Evolutionary conservation across 352 stramenopile genomes (phyloP).

Genomic region (Globisporangium paroecandrum): DNA sequence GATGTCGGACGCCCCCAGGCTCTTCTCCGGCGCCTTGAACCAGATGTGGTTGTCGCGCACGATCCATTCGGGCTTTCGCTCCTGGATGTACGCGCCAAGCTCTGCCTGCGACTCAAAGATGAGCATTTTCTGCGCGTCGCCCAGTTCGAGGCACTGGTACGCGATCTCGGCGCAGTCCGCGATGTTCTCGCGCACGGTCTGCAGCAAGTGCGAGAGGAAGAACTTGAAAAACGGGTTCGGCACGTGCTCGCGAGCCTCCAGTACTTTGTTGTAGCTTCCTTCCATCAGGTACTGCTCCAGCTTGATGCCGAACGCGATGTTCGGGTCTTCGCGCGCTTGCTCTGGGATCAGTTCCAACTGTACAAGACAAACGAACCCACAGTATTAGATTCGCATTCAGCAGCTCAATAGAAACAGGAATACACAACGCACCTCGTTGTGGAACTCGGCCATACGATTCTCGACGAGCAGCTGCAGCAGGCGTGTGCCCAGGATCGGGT

Average conservation of each 20-base stretch:
- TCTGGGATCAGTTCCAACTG: constrained; percentile 86
- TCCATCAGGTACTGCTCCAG: constrained; percentile 93
- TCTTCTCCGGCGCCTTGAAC: constrained; percentile 90
- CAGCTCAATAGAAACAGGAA: background rate
- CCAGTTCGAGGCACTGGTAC: constrained; percentile 87
- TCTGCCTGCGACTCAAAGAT: constrained; percentile 87
- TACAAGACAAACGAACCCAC: background rate
- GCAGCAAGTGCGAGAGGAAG: constrained; percentile 91
- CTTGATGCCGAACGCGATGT: constrained; percentile 88
- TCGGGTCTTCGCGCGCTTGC: constrained; percentile 72
- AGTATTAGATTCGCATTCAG: background rate
- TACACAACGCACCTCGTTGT: constrained; percentile 68
- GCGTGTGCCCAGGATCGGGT: constrained; percentile 85
- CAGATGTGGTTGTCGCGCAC: constrained; percentile 81
- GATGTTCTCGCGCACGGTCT: constrained; percentile 95
- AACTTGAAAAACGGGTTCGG: constrained; percentile 92
- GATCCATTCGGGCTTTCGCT: constrained; percentile 90
- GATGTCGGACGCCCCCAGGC: constrained; percentile 87
- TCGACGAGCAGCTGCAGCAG: constrained; percentile 89
- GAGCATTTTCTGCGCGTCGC: constrained; percentile 91
- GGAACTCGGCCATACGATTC: constrained; percentile 92
- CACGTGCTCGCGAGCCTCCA: constrained; percentile 84
- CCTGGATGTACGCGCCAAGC: constrained; percentile 83
- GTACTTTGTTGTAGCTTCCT: constrained; percentile 92
- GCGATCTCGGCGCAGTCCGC: constrained; percentile 94